Evolutionary conservation across 148 eudicot species (phyloP).

Genomic region (Heliosperma pusillum): DNA sequence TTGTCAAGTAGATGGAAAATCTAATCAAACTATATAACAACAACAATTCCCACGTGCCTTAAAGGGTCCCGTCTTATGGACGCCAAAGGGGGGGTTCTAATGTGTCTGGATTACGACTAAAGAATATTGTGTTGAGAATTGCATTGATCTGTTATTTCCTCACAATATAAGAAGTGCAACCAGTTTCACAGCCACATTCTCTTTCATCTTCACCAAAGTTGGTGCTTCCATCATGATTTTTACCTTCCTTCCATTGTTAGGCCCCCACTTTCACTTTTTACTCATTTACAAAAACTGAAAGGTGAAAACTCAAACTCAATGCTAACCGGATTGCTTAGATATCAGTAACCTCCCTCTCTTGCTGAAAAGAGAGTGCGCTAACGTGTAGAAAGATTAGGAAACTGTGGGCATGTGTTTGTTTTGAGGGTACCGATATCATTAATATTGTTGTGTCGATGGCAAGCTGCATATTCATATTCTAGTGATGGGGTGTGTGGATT

Average conservation of each 20-base stretch:
- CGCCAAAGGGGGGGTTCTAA: background rate
- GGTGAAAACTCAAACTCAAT: background rate
- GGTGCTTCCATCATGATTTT: background rate
- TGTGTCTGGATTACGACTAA: background rate
- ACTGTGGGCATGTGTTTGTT: background rate
- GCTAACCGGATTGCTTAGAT: background rate
- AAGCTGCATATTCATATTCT: too few species aligned
- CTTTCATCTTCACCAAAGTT: background rate
- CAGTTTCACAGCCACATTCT: background rate
- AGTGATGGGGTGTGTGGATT: too few species aligned
- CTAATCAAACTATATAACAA: background rate
- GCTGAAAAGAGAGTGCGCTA: background rate
- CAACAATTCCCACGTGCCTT: background rate
- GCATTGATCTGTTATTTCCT: background rate
- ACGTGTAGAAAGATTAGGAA: background rate
- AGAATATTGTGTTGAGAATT: background rate
- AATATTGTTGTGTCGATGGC: background rate
- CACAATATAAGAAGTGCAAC: background rate
- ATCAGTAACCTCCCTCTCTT: background rate
- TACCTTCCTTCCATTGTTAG: background rate
- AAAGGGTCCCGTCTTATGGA: background rate
- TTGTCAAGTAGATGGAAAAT: background rate
- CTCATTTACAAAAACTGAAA: background rate
- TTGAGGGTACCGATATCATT: background rate
- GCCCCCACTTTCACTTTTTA: background rate